Evolutionary conservation across 116 monocot genomes (phyloP), one percentile per base, ranked within the genome.

Genomic region (Zostera marina): DNA sequence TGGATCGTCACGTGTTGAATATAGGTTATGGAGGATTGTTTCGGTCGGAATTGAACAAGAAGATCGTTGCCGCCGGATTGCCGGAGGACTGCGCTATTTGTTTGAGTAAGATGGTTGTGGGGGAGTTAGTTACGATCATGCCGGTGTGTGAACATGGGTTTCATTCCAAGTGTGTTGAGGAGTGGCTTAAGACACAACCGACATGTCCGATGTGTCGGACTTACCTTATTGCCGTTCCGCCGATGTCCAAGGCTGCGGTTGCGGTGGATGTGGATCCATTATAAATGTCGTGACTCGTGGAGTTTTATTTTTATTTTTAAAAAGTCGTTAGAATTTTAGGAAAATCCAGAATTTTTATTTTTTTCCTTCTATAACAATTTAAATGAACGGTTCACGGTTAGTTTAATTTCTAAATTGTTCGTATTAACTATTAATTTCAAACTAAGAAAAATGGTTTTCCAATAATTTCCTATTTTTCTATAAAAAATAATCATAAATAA

Each of bases 161-260:
- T 63, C 85, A 91, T 38, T 72, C 76, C 19, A 81, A 74, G 22
- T 91, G 90, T 60, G 70, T 91, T 11, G 90, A 91, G 41, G 52
- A 49, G 52, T 91, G 90, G 90, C 63, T 91, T 17, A 55, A 57
- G 44, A 38, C 47, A 11, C 84, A 70, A 38, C 14, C 79, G 22
- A 91, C 63, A 43, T 91, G 90, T 53, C 90, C 90, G 5, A 47
- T 91, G 11, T 91, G 90, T 59, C 55, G 90, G 56, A 38, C 38
- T 38, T 16, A 15, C 8, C 56, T 56, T 12, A 9, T 38, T 38
- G 9, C 15, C 39, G 12, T 38, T 17, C 38, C 19, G 49, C 0
- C 49, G 6, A 17, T 0, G 15, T 5, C 32, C 4, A 32, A 32
- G 32, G 32, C 32, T 5, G 32, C 5, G 32, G 32, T 32, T 5